A percentile compares a stretch with the other conserved stretches of the same genome.
These are phyloP conservation scores for Heterobasidion occidentale DNA, from an alignment of 1,284 basidiomycete species.

Conservation along the genomic window DNA sequence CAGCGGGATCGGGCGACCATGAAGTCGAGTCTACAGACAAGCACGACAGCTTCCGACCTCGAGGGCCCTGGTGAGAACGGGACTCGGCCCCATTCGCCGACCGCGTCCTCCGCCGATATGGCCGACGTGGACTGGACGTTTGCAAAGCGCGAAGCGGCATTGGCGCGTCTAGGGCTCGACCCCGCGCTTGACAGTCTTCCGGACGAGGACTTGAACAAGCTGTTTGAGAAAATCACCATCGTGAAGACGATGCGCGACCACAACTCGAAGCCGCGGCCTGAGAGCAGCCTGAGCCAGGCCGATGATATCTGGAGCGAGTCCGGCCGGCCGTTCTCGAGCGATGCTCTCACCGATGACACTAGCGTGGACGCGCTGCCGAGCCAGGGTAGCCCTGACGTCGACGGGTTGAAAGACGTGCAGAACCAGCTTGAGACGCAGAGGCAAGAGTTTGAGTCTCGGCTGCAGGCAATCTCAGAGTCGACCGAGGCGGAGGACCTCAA, in stretches of 20 bases:
- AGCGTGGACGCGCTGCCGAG: conserved; percentile 65
- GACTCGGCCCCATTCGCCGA: conserved; percentile 74
- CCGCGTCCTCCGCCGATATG: conserved; percentile 55
- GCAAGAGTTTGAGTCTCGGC: conserved; percentile 48
- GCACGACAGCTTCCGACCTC: conserved; percentile 55
- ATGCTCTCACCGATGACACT: conserved; percentile 78
- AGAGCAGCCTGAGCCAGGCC: conserved; percentile 78
- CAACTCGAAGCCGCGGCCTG: conserved; percentile 63
- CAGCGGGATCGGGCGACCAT: conserved; percentile 72
- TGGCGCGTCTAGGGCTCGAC: conserved; percentile 76
- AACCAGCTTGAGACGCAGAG: conserved; percentile 49
- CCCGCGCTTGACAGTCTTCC: conserved; percentile 85
- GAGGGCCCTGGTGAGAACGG: conserved; percentile 38
- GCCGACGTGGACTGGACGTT: conserved; percentile 88
- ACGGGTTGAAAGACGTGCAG: conserved; percentile 63
- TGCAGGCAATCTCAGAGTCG: conserved; percentile 67
- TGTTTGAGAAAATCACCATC: conserved; percentile 89
- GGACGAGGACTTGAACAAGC: conserved; percentile 88
- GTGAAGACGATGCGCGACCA: conserved; percentile 85
- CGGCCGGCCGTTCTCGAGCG: conserved; percentile 64
- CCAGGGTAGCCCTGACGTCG: conserved; percentile 60
- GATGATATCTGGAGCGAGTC: conserved; percentile 83
- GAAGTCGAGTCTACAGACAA: conserved; percentile 60
- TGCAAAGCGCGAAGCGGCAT: conserved; percentile 86
- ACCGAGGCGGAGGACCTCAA: conserved; percentile 78